phyloP scores from a whole-genome alignment of 2,329 filamentous ascomycete genomes.

The Bimuria novae-zelandiae region DNA sequence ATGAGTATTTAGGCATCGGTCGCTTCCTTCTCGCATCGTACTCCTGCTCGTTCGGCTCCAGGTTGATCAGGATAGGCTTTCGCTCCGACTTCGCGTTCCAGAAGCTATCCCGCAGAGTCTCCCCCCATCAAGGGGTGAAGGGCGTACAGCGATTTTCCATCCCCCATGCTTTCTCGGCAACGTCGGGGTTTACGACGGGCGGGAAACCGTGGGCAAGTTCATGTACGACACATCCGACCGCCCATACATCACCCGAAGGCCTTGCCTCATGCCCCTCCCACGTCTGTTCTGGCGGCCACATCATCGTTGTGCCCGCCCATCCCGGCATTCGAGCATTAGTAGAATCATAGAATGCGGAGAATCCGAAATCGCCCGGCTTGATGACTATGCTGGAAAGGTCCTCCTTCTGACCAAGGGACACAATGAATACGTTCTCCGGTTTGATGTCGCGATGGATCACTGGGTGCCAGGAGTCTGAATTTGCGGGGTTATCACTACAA shows the following conservation, averaged over 20 bases:
- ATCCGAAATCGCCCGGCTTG: conserved; percentile 72
- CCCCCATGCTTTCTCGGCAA: conserved; percentile 3
- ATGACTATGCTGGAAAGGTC: conserved; percentile 48
- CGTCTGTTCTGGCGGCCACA: conserved; percentile 28
- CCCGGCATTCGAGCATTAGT: not conserved
- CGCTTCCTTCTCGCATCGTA: conserved; percentile 2
- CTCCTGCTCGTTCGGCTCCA: conserved; percentile 2
- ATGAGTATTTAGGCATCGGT: conserved; percentile 20
- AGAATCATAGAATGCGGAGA: conserved; percentile 61
- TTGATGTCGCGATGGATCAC: conserved; percentile 97
- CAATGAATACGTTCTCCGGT: conserved; percentile 84
- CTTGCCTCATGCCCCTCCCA: conserved; percentile 19
- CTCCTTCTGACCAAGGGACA: conserved; percentile 11
- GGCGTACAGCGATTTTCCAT: conserved; percentile 2
- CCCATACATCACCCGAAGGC: conserved; percentile 32
- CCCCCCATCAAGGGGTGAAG: not conserved
- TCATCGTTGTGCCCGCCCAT: conserved; percentile 16
- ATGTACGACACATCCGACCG: conserved; percentile 29
- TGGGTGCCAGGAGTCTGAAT: conserved; percentile 67
- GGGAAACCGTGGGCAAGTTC: conserved; percentile 23
- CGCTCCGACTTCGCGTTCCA: conserved; percentile 17
- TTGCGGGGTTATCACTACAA: not conserved
- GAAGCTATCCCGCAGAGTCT: conserved; percentile 6
- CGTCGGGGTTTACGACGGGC: conserved; percentile 15
- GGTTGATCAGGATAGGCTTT: conserved; percentile 18